Base-by-base conservation (phyloP, 2,329 filamentous ascomycete genomes). In the Decorospora gaudefroyi region DNA sequence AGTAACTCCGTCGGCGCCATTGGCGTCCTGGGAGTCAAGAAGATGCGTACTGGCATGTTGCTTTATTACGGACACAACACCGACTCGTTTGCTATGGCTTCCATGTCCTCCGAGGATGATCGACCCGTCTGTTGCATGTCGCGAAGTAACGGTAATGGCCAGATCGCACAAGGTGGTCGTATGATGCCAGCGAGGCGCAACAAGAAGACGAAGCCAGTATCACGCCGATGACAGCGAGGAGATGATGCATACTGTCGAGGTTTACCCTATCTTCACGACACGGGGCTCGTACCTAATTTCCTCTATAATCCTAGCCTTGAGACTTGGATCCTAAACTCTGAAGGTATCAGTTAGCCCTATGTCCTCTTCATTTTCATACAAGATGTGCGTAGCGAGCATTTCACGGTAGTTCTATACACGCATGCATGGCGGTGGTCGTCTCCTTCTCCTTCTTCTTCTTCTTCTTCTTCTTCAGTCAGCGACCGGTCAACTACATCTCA, bases 51-150 rank as follows among this genome's bases (percentile, higher is more conserved):
- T 15, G 90, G 90, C 1, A 83, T 89, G 53, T 90, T 87, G 64
- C 80, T 99, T 37, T 92, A 92, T 70, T 99, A 95, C 74, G 91
- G 87, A 1, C 93, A 99, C 76, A 99, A 97, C 65, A 99, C 93
- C 0, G 92, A 97, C 67, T 86, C 83, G 1, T 86, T 87, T 62
- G 90, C 91, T 4, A 74, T 99, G 39, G 90, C 90, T 1, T 95
- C 90, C 3, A 95, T 97, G 88, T 83, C 86, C 25, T 87, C 86
- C 1, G 80, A 83, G 17, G 91, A 97, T 55, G 77, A 75, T 32
- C 81, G 82, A 40, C 89, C 93, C 0, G 75, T 82, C 22, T 93
- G 87, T 56, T 87, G 92, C 45, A 96, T 99, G 90, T 96, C 90
- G 49, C 85, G 93, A 37, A 85, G 77, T 57, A 76, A 67, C 31